These are phyloP conservation scores for Geotrichum citri-aurantii DNA, from an alignment of 1,139 yeast species.

Conservation along the genomic window DNA sequence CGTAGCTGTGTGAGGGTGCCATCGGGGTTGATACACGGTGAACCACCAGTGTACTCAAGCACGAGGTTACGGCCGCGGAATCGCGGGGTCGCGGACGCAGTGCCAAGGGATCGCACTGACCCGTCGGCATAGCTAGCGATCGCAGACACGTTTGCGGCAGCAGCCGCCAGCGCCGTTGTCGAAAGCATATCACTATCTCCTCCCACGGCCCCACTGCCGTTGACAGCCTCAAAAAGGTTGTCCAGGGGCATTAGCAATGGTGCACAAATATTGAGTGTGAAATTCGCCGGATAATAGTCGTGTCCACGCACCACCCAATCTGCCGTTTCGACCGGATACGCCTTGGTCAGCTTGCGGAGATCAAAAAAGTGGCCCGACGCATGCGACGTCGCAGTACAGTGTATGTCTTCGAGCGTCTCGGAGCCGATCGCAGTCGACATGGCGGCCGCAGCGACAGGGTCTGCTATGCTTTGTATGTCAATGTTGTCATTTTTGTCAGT, in stretches of 20 bases:
- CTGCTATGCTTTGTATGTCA: background rate
- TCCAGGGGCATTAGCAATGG: slow-evolving; percentile 37
- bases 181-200: slow-evolving; percentile 45
- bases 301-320: slow-evolving; percentile 65
- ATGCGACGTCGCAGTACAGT: slow-evolving; percentile 30
- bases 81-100: slow-evolving; percentile 44
- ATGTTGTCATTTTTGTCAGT: too few species aligned
- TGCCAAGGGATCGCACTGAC: slow-evolving; percentile 60
- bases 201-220: slow-evolving; percentile 24
- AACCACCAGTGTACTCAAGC: slow-evolving; percentile 66
- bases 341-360: slow-evolving; percentile 25
- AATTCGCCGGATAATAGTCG: slow-evolving; percentile 60
- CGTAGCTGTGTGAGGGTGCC: slow-evolving; percentile 44
- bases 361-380: slow-evolving; percentile 33
- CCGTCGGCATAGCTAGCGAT: slow-evolving; percentile 53
- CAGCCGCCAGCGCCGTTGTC: slow-evolving; percentile 46
- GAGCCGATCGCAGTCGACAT: background rate
- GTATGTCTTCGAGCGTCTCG: slow-evolving; percentile 4
- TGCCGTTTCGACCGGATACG: slow-evolving; percentile 14
- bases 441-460: background rate
- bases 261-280: slow-evolving; percentile 75
- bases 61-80: slow-evolving; percentile 69
- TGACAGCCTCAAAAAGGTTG: slow-evolving; percentile 45
- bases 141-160: slow-evolving; percentile 50
- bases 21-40: slow-evolving; percentile 48